These are phyloP conservation scores for Hanseniaspora hatyaiensis DNA, from an alignment of 805 yeast species.

Conservation along the genomic window DNA sequence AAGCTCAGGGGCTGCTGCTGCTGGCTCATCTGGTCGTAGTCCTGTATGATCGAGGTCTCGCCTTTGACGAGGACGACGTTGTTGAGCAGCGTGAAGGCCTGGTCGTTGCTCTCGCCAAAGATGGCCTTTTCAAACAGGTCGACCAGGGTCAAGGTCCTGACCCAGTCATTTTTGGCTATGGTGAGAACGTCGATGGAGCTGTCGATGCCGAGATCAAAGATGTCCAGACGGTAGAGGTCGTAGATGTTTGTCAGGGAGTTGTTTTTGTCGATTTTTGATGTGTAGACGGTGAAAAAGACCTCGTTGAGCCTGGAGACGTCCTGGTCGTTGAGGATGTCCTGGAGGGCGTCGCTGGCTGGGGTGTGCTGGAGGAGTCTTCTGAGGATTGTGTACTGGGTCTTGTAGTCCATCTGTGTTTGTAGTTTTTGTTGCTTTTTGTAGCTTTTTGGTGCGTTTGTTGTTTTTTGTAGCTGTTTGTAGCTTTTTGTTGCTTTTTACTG, in stretches of 20 bases:
- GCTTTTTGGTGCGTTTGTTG: not conserved
- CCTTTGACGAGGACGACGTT: constrained; percentile 3
- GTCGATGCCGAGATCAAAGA: constrained; percentile 6
- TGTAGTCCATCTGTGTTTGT: constrained; percentile 12
- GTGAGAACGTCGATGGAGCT: not conserved
- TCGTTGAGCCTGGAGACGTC: not conserved
- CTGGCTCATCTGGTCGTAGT: not conserved
- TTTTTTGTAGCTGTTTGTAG: no score
- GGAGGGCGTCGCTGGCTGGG: not conserved
- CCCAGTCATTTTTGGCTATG: constrained; percentile 6
- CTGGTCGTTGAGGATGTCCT: constrained; percentile 11
- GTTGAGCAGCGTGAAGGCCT: not conserved
- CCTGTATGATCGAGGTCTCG: not conserved
- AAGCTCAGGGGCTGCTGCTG: not conserved
- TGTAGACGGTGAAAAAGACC: constrained; percentile 2
- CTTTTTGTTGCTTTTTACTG: no score
- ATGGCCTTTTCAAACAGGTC: not conserved
- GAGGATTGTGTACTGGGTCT: constrained; percentile 6
- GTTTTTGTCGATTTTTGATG: not conserved
- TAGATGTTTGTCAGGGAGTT: not conserved
- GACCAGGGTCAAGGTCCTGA: not conserved
- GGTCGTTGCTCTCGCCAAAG: not conserved
- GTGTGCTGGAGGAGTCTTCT: constrained; percentile 2
- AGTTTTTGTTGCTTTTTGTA: no score
- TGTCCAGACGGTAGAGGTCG: constrained; percentile 4